Base-by-base conservation (phyloP, 257 asterid species). In the Scutellaria galericulata region DNA sequence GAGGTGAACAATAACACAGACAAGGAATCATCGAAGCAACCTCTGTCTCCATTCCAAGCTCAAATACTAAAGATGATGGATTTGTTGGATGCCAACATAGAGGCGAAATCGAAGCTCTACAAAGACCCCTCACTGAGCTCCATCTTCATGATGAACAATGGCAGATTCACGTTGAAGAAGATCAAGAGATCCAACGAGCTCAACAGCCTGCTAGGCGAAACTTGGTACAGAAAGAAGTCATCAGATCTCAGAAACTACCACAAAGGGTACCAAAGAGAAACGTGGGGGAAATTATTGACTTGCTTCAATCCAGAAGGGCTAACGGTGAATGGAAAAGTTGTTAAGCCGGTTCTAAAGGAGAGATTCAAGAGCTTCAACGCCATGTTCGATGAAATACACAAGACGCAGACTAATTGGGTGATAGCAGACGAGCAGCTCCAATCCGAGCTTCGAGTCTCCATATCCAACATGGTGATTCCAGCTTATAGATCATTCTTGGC, bases 61-160 rank as follows among this genome's bases (percentile, higher is more conserved):
- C 95, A 89, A 63, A 45, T 93, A 50, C 71, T 71, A 31, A 91
- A 70, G 59, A 84, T 84, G 9, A 87, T 93, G 91, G 96, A 91
- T 20, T 64, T 91, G 37, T 81, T 91, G 50, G 89, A 88, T 9
- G 65, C 85, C 0, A 89, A 88, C 70, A 83, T 93, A 12, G 97
- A 91, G 1, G 87, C 83, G 0, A 93, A 91, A 73, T 84, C 98
- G 3, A 88, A 84, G 72, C 86, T 83, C 7, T 93, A 93, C 84
- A 91, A 71, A 61, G 97, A 93, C 75, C 72, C 77, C 0, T 73
- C 98, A 0, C 27, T 93, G 64, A 84, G 86, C 74, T 80, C 88
- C 10, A 93, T 93, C 1, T 93, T 93, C 91, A 78, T 93, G 97
- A 93, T 93, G 98, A 93, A 93, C 91, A 93, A 93, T 54, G 97